Evolutionary conservation across 169 alveolate genomes (phyloP), one percentile per base, ranked within the genome.

Genomic region (Babesia ovis): DNA sequence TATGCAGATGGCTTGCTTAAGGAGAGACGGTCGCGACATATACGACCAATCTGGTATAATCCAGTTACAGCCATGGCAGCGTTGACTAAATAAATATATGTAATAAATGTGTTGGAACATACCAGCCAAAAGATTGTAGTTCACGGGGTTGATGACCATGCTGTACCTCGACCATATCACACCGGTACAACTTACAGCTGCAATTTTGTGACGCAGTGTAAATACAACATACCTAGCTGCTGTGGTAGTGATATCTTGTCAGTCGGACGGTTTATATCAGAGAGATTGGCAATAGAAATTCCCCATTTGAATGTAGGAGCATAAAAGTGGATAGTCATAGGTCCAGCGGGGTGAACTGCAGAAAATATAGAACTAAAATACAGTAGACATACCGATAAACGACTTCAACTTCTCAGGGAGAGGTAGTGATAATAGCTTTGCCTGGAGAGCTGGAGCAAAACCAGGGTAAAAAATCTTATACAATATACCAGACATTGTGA

Each of bases 281-380:
- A 89, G 20, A 95, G 43, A 75, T 95, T 95, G 12, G 98, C 97
- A 31, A 95, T 57, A 8, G 97, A 92, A 34, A 95, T 94, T 41
- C 91, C 86, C 98, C 98, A 95, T 68, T 95, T 95, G 64, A 93
- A 91, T 6, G 96, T 72, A 1, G 98, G 98, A 18, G 97, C 97
- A 94, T 97, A 95, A 75, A 95, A 95, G 86, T 92, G 96, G 48
- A 94, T 94, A 37, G 98, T 93, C 69, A 95, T 91, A 14, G 97
- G 96, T 4, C 98, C 98, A 18, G 98, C 97, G 0, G 97, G 96
- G 55, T 94, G 97, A 22, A 66, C 87, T 60, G 61, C 29, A 20
- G 9, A 31, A 23, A 14, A 6, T 12, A 25, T 5, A 25, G 14
- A 43, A 0, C 45, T 34, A 29, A 23, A 25, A 31, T 16, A 27